Base-by-base conservation (phyloP, 805 yeast species). In the Starmerella gropengiesseri region DNA sequence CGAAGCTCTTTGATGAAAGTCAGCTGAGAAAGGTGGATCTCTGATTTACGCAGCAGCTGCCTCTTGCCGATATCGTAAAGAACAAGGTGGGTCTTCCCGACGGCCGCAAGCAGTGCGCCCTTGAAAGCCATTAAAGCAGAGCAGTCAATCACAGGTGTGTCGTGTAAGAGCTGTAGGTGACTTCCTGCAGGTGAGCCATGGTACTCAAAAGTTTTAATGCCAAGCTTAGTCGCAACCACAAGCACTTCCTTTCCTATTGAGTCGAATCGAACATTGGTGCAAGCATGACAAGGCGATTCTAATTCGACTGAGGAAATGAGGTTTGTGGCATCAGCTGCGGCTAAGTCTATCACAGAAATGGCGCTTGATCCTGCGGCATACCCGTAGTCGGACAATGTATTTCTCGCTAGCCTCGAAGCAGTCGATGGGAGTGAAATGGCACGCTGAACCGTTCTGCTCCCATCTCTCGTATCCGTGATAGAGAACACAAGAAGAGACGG, bases 21-120 rank as follows among this genome's bases (percentile, higher is more conserved):
- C 12, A 69, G 57, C 1, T 71, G 65, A 2, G 62, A 60, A 7
- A 81, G 50, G 4, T 54, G 58, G 2, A 71, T 57, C 6, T 77
- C 71, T 0, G 80, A 65, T 57, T 82, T 84, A 44, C 79, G 70
- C 44, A 91, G 64, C 29, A 89, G 64, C 55, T 87, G 96, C 50
- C 79, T 81, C 53, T 69, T 68, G 2, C 98, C 98, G 22, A 85
- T 49, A 21, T 78, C 87, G 62, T 37, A 89, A 52, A 37, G 61
- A 4, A 47, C 34, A 7, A 40, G 19, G 1, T 31, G 13, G 5
- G 27, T 38, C 33, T 69, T 65, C 1, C 68, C 70, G 37, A 74
- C 51, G 0, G 83, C 87, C 1, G 72, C 78, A 1, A 86, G 58
- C 1, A 86, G 56, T 46, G 67, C 68, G 0, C 78, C 82, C 37